Evolutionary conservation across 495 filamentous ascomycete genomes (phyloP).

Genomic region (Talaromyces adpressus): DNA sequence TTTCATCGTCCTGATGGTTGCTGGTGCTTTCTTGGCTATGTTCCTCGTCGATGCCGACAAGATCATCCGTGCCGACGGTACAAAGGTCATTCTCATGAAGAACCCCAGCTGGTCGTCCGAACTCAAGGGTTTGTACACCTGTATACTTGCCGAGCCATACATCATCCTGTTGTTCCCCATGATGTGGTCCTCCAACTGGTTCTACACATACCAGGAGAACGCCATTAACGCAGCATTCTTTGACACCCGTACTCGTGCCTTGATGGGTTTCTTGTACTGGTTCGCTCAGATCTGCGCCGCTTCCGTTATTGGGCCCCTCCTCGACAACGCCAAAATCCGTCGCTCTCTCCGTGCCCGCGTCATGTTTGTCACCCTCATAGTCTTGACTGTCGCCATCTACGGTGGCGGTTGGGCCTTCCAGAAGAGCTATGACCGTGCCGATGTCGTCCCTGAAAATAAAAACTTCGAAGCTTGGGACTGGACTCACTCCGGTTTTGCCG

Average conservation of each 20-base stretch:
- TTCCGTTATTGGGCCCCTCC: constrained; percentile 34
- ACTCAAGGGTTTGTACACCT: constrained; percentile 34
- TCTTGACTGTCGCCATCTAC: constrained; percentile 40
- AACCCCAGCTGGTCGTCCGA: constrained; percentile 60
- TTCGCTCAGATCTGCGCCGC: constrained; percentile 46
- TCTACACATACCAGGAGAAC: constrained; percentile 67
- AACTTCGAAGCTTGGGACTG: constrained; percentile 33
- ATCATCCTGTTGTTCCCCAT: constrained; percentile 43
- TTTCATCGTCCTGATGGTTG: constrained; percentile 42
- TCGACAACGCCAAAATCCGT: constrained; percentile 33
- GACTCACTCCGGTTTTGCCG: constrained; percentile 30
- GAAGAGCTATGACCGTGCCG: constrained; percentile 31
- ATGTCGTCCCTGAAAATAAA: constrained; percentile 11
- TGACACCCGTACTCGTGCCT: constrained; percentile 35
- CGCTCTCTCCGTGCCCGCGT: constrained; percentile 33
- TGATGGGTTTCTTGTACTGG: constrained; percentile 47
- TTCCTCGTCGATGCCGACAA: constrained; percentile 51
- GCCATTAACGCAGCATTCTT: constrained; percentile 43
- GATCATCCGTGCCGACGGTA: constrained; percentile 70
- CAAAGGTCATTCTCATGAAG: constrained; percentile 73
- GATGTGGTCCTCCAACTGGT: constrained; percentile 65
- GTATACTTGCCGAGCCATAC: constrained; percentile 27
- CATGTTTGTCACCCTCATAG: constrained; percentile 32
- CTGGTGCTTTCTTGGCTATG: constrained; percentile 53
- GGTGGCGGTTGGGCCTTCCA: constrained; percentile 48